phyloP scores from a whole-genome alignment of 495 filamentous ascomycete species.

The Penicillium coprophilum region DNA sequence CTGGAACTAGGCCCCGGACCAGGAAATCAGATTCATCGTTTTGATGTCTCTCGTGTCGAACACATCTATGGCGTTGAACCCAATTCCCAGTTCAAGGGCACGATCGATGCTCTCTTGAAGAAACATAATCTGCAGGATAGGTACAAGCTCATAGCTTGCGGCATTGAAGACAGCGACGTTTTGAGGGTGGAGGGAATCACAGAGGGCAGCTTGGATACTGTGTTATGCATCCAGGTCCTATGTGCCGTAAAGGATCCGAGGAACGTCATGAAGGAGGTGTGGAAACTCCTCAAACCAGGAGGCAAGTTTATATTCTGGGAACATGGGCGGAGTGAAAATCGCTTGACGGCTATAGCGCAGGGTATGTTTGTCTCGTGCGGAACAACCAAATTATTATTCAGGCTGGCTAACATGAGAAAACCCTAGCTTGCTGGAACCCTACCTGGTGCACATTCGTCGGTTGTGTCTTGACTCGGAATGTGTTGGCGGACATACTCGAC shows the following conservation, averaged over 20 bases:
- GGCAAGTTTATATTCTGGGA: constrained; percentile 48
- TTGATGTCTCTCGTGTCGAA: constrained; percentile 31
- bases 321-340: constrained; percentile 33
- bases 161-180: constrained; percentile 40
- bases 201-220: constrained; percentile 37
- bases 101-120: constrained; percentile 24
- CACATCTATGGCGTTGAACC: constrained; percentile 49
- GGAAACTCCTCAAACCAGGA: constrained; percentile 33
- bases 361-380: constrained; percentile 19
- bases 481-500: constrained; percentile 25
- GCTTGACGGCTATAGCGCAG: constrained; percentile 28
- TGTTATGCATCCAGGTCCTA: constrained; percentile 32
- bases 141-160: constrained; percentile 39
- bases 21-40: constrained; percentile 48
- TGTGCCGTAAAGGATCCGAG: constrained; percentile 28
- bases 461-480: constrained; percentile 22
- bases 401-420: constrained; percentile 12
- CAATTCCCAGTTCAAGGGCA: constrained; percentile 28
- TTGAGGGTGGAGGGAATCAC: constrained; percentile 35
- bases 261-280: constrained; percentile 26
- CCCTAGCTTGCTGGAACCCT: constrained; percentile 26
- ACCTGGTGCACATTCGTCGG: constrained; percentile 28
- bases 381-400: neutral
- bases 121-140: constrained; percentile 31
- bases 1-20: constrained; percentile 52